These are phyloP conservation scores for Blakeslea trispora DNA, from an alignment of 371 early-diverging fungal species.

Conservation along the genomic window DNA sequence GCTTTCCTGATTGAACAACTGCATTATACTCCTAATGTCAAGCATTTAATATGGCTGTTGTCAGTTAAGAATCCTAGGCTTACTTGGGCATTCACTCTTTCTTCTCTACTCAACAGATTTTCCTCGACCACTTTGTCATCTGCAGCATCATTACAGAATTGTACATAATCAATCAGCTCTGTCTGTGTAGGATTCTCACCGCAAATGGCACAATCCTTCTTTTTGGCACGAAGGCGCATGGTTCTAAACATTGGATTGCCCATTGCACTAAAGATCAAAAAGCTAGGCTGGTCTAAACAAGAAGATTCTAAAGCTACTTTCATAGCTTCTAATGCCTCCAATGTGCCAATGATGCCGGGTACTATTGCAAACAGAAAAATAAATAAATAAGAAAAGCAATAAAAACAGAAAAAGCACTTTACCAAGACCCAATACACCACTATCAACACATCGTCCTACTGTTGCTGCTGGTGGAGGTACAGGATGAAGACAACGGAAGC, in stretches of 20 bases:
- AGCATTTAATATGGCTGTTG: neutral
- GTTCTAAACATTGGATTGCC: constrained; percentile 76
- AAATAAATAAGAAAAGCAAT: constrained; percentile 1
- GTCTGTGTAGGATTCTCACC: constrained; percentile 82
- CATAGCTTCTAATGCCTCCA: constrained; percentile 96
- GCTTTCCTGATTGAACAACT: constrained; percentile 25
- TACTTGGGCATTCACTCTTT: constrained; percentile 37
- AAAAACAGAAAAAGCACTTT: constrained; percentile 20
- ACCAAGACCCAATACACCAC: constrained; percentile 97
- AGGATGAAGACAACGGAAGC: constrained; percentile 98
- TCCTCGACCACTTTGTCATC: constrained; percentile 59
- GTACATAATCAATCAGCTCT: constrained; percentile 83
- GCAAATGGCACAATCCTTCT: constrained; percentile 81
- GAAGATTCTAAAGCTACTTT: constrained; percentile 68
- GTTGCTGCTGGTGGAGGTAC: constrained; percentile 86
- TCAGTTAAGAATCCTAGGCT: neutral
- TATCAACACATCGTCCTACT: constrained; percentile 91
- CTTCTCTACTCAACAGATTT: constrained; percentile 24
- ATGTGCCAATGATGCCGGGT: constrained; percentile 93
- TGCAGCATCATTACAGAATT: constrained; percentile 84
- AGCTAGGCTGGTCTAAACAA: constrained; percentile 52
- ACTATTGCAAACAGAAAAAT: constrained; percentile 57
- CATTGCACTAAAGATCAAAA: constrained; percentile 81
- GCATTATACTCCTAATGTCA: constrained; percentile 39
- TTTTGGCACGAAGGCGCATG: constrained; percentile 73